Base-by-base conservation (phyloP, 139 green algal species). In the Coelastrella sp. region DNA sequence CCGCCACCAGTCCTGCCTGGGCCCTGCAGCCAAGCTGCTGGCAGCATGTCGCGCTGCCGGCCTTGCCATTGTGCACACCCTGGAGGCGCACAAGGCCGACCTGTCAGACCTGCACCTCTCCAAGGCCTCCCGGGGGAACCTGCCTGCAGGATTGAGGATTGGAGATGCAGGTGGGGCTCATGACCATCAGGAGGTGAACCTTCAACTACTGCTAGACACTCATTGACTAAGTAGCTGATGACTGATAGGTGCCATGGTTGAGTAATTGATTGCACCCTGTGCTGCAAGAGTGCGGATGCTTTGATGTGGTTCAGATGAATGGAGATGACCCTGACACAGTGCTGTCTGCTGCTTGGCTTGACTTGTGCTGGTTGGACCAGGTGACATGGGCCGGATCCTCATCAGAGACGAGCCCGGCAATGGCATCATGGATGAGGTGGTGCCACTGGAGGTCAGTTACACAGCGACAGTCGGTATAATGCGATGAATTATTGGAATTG, bases 71-170 rank as follows among this genome's bases (percentile, higher is more conserved):
- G 85, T 95, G 32, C 92, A 95, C 87, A 95, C 92, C 30, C 77
- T 95, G 15, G 92, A 95, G 82, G 91, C 92, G 0, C 92, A 95
- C 87, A 85, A 87, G 48, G 57, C 92, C 0, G 89, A 94, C 87
- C 86, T 90, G 25, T 83, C 64, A 38, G 89, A 92, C 75, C 85
- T 92, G 77, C 89, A 88, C 30, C 38, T 74, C 9, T 75, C 88
- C 37, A 95, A 95, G 87, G 45, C n/a, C n/a, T n/a, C n/a, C n/a
- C n/a, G n/a, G n/a, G 45, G 45, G 8, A 21, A 11, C 45, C 45
- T 11, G 11, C 11, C 45, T 21, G 45, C 45, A 8, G 45, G 45
- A 11, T 11, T 53, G 11, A 53, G 45, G 11, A 53, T 53, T 21
- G 45, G 45, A 8, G 45, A 53, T 53, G 45, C 8, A 11, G 45